Evolutionary conservation across 805 yeast species (phyloP).

Genomic region (Cyberlindnera euphorbiiphila): DNA sequence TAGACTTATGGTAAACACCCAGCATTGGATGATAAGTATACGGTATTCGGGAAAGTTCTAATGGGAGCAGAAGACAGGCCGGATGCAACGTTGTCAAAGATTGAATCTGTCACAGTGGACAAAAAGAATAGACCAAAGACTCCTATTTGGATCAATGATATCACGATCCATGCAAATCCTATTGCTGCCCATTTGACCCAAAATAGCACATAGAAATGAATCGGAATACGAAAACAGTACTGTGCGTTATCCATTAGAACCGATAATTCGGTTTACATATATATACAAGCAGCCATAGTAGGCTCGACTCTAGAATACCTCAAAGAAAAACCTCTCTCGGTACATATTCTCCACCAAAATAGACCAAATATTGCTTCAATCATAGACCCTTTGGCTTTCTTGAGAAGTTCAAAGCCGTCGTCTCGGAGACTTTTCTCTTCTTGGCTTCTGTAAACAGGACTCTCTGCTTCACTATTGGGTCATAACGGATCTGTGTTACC

Average conservation of each 20-base stretch:
- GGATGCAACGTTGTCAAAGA: conserved; percentile 27
- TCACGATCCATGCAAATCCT: conserved; percentile 43
- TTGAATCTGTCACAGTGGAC: conserved; percentile 29
- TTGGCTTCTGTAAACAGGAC: conserved; percentile 86
- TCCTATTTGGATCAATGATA: conserved; percentile 28
- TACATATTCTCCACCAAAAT: too few relatives aligned
- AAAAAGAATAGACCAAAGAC: conserved; percentile 35
- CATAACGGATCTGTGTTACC: conserved; percentile 80
- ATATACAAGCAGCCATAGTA: conserved; percentile 3
- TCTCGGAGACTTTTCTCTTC: conserved; percentile 63
- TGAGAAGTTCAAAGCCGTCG: conserved; percentile 45
- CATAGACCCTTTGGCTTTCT: conserved; percentile 32
- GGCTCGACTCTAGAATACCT: too few relatives aligned
- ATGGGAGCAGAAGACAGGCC: conserved; percentile 42
- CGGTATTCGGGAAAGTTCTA: conserved; percentile 70
- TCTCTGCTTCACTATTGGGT: conserved; percentile 84
- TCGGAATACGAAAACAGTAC: conserved; percentile 8
- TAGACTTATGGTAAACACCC: conserved; percentile 83
- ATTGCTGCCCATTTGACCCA: too few relatives aligned
- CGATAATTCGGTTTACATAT: conserved; percentile 2
- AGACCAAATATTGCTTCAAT: too few relatives aligned
- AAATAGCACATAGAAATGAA: too few relatives aligned
- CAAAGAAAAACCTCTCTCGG: too few relatives aligned
- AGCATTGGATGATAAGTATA: conserved; percentile 65
- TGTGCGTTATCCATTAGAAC: conserved; percentile 6